Conservation (phyloP, 495 filamentous ascomycete genomes). For the Lophiostoma macrostomum region DNA sequence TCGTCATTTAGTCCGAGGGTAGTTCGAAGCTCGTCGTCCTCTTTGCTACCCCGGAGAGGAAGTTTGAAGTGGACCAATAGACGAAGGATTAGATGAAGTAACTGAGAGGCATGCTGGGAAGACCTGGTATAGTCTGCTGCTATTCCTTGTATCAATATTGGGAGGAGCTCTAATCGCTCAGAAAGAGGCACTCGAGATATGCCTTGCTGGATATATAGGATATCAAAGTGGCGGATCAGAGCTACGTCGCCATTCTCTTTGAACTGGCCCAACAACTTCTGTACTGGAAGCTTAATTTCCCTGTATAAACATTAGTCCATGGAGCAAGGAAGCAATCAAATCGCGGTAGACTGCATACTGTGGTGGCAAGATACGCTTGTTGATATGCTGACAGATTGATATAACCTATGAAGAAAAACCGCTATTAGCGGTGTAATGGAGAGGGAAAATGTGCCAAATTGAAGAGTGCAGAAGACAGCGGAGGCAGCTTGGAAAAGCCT, state of each 20-base stretch:
- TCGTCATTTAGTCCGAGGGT: slow-evolving; percentile 62
- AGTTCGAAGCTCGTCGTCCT: slow-evolving; percentile 67
- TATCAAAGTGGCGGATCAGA: slow-evolving; percentile 81
- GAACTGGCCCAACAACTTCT: slow-evolving; percentile 80
- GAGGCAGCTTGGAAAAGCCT: slow-evolving; percentile 28
- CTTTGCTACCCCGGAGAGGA: slow-evolving; percentile 70
- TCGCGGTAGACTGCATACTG: slow-evolving; percentile 39
- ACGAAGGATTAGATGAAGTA: slow-evolving; percentile 83
- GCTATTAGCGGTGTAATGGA: slow-evolving; percentile 30
- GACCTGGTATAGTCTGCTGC: slow-evolving; percentile 58
- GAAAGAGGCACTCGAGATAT: slow-evolving; percentile 61
- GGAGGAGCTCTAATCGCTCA: slow-evolving; percentile 66
- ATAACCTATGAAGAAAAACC: slow-evolving; percentile 51
- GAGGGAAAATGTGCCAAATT: background rate
- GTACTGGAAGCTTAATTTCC: slow-evolving; percentile 78
- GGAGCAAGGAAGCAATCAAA: background rate
- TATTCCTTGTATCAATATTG: slow-evolving; percentile 69
- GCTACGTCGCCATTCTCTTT: slow-evolving; percentile 65
- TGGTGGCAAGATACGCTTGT: slow-evolving; percentile 64
- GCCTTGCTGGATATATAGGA: slow-evolving; percentile 85
- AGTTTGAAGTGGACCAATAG: slow-evolving; percentile 68
- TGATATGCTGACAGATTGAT: slow-evolving; percentile 76
- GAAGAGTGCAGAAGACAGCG: background rate
- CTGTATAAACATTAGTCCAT: slow-evolving; percentile 34
- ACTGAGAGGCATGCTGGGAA: slow-evolving; percentile 59